A percentile compares a stretch with the other conserved stretches of the same genome.
These are phyloP conservation scores for Yamadazyma atmosphaerica DNA, from an alignment of 1,139 yeast species.

Conservation along the genomic window DNA sequence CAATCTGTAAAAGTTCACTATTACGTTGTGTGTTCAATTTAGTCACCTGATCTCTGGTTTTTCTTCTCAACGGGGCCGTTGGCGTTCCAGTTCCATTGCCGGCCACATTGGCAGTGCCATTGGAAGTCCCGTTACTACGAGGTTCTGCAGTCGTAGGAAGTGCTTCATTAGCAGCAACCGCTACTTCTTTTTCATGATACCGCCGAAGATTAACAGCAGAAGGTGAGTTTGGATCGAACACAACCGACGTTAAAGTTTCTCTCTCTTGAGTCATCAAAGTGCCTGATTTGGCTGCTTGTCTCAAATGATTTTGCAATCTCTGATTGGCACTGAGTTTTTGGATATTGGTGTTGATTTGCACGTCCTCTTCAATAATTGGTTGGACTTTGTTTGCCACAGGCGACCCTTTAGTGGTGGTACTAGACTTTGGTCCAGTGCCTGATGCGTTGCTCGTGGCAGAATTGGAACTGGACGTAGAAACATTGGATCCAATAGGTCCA, in stretches of 20 bases:
- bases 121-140: neutral
- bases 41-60: constrained; percentile 34
- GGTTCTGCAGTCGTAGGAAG: constrained; percentile 1
- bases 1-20: constrained; percentile 20
- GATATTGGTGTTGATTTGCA: constrained; percentile 1
- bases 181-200: constrained; percentile 16
- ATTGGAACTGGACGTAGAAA: constrained; percentile 4
- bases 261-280: constrained; percentile 40
- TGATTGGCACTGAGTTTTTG: constrained; percentile 37
- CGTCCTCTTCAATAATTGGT: constrained; percentile 9
- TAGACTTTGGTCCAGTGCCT: constrained; percentile 7
- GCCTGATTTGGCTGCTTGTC: constrained; percentile 43
- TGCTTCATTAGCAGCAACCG: constrained; percentile 3
- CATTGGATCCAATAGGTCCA: neutral
- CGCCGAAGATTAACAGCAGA: constrained; percentile 24
- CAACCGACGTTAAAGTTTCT: constrained; percentile 36
- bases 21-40: constrained; percentile 34
- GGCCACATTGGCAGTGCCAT: neutral
- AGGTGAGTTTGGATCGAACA: constrained; percentile 44
- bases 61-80: constrained; percentile 10
- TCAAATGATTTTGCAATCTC: constrained; percentile 40
- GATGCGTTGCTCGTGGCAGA: constrained; percentile 2
- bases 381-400: constrained; percentile 1
- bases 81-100: neutral
- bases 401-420: constrained; percentile 8